Evolutionary conservation across 352 stramenopile genomes (phyloP).

Genomic region (Globisporangium recalcitrans): DNA sequence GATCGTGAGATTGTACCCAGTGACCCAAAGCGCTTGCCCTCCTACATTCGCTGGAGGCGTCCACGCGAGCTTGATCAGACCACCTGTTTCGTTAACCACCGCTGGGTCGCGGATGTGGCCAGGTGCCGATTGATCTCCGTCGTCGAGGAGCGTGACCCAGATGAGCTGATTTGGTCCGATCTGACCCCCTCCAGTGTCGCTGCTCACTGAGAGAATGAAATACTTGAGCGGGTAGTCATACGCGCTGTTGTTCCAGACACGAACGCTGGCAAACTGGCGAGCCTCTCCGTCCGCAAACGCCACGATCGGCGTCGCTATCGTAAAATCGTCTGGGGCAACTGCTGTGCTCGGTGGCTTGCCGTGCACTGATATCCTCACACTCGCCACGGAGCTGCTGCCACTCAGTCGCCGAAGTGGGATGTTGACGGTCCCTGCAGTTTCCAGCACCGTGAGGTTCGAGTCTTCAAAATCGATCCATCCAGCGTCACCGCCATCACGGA

Average conservation of each 20-base stretch:
- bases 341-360: conserved; percentile 16
- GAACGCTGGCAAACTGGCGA: conserved; percentile 20
- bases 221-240: conserved; percentile 49
- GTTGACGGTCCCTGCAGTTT: conserved; percentile 21
- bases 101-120: conserved; percentile 21
- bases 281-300: conserved; percentile 34
- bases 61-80: conserved; percentile 41
- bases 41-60: conserved; percentile 39
- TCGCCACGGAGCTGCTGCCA: conserved; percentile 28
- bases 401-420: conserved; percentile 29
- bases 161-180: conserved; percentile 28
- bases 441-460: conserved; percentile 17
- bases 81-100: conserved; percentile 32
- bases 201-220: conserved; percentile 31
- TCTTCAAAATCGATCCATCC: conserved; percentile 40
- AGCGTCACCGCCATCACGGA: conserved; percentile 53
- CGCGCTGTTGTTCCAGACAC: conserved; percentile 35
- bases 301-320: conserved; percentile 21
- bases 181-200: conserved; percentile 22
- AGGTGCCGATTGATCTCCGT: conserved; percentile 42
- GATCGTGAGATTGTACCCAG: conserved; percentile 33
- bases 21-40: conserved; percentile 30
- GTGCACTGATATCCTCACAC: conserved; percentile 23
- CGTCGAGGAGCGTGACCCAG: conserved; percentile 35
- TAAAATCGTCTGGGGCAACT: conserved; percentile 24